Evolutionary conservation across 805 yeast genomes (phyloP), one percentile per base, ranked within the genome.

Genomic region (Lipomyces sp.): DNA sequence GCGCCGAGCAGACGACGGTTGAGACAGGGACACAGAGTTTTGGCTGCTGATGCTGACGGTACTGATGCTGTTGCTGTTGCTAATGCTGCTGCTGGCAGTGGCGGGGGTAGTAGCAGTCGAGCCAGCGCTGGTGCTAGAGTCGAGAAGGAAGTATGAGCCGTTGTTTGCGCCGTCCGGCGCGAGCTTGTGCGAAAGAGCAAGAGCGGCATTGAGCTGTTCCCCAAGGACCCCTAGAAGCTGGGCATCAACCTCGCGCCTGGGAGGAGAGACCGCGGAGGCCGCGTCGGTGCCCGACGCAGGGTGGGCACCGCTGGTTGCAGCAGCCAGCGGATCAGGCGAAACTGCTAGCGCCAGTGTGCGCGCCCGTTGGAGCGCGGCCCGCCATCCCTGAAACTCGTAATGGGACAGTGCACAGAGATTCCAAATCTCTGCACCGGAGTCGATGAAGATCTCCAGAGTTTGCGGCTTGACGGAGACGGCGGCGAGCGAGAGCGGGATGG

Each of bases 401-500:
- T 69, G 68, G 49, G 74, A 80, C 41, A 74, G 70, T 0, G 97
- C 86, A 61, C 85, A 86, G 53, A 91, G 72, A 34, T 80, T 81
- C 98, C 98, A 91, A 8, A 86, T 82, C 65, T 91, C 98, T 81
- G 91, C 82, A 2, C 98, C 98, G 0, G 97, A 88, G 66, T 93
- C 97, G 51, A 93, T 77, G 40, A 84, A 81, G 38, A 93, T 81
- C 61, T 86, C 83, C 46, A 79, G 70, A 22, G 80, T 78, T 50
- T 78, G 77, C 23, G 79, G 74, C 61, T 83, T 83, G 0, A 95
- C 95, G 49, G 90, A 79, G 1, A 93, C 81, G n/a, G 85, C 85
- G 2, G 95, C 82, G 42, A 84, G 76, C 46, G 78, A 80, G 43
- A 93, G 80, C 33, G 91, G 95, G 87, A 93, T 88, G 63, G 87